Evolutionary conservation across 202 grass and related monocot species (phyloP), one percentile per base, ranked within the genome.

Genomic region (Miscanthus sacchariflorus): DNA sequence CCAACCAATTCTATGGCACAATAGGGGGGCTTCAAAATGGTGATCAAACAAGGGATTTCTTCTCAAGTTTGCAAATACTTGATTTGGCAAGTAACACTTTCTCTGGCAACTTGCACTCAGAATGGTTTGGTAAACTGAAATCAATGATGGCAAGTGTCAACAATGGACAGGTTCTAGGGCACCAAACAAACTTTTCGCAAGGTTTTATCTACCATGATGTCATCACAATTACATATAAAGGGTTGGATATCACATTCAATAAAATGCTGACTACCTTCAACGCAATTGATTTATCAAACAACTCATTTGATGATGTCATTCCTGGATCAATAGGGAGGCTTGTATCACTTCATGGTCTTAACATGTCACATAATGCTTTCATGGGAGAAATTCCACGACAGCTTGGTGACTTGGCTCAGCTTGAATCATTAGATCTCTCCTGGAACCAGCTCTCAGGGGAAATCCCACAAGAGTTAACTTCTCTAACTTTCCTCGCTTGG

Each of bases 401-500:
- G 11, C 74, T 93, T 7, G 80, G 73, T 18, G 13, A 67, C 35
- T 70, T 93, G 27, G 15, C 46, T 8, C 80, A 70, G 36, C 40
- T 96, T 3, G 94, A 96, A 54, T 89, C 94, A 4, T 27, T 96
- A 33, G 94, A 93, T 87, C 85, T 96, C 17, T 93, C 91, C 15
- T 79, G 12, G 7, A 96, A 96, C 79, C 17, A 80, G 5, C 88
- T 96, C 14, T 88, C 91, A 0, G 88, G 90, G 21, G 68, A 76
- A 24, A 95, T 95, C 19, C 93, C 90, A 46, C 52, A 73, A 5
- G 85, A 90, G 7, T 84, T 95, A n/a, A 76, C 86, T 2, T 83
- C 70, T 4, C 82, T 93, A 4, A 92, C 85, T 35, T 95, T 76
- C 58, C 87, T 95, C 12, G 70, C 79, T 49, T 81, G 15, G 50